Evolutionary conservation across 2,329 filamentous ascomycete species (phyloP), one percentile per base, ranked within the genome.

Genomic region (Cladosporium colombiae): DNA sequence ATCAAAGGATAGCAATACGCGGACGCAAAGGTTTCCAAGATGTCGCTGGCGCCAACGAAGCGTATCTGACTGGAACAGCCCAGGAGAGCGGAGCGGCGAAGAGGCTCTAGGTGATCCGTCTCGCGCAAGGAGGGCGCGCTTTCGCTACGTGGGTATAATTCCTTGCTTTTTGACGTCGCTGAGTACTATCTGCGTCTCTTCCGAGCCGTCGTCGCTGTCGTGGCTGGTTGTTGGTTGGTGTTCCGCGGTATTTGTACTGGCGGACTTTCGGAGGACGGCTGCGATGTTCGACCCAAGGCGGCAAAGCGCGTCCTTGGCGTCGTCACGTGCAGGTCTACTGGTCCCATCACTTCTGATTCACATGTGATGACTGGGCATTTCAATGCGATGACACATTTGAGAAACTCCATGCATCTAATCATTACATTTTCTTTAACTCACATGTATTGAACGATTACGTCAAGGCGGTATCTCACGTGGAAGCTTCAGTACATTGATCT

Each of bases 221-320:
- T 63, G 29, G 50, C 50, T 56, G 61, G 25, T 21, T 63, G 61
- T 56, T 62, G 61, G 61, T 63, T 63, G 61, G 61, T 56, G 33
- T 16, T 31, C 50, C 46, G 49, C 37, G 50, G 61, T 63, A 63
- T 56, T 63, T 63, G 37, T 63, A 46, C 58, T 61, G 60, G 60
- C 46, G 46, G 60, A 62, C 29, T 53, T 40, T 62, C 58, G 60
- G 60, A 62, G 49, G 31, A 27, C 44, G 46, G 27, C 46, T 53
- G 60, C 60, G 60, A 52, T 61, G 58, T 61, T 61, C 46, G 40
- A 61, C 58, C 58, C 49, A 49, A 37, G 31, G 46, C 56, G 52
- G 52, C 52, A 55, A 55, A 55, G 52, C 52, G 27, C 29, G 33
- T 31, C 37, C 60, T 63, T 63, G 61, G 61, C 61, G 33, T 29